Conservation (phyloP, 2,329 filamentous ascomycete genomes). For the Microdochium trichocladiopsis region DNA sequence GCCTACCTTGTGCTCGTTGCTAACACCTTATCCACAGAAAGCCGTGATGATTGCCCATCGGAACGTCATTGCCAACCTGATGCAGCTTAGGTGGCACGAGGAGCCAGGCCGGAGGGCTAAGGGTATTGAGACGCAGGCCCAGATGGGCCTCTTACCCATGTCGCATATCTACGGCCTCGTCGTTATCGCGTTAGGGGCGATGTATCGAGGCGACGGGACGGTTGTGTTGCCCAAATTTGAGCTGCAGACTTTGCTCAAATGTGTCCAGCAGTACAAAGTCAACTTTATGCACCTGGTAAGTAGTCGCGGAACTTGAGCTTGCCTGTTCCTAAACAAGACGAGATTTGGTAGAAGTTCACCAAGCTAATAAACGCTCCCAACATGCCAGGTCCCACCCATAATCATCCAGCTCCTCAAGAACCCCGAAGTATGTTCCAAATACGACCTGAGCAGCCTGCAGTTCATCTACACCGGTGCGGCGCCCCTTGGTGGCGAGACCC, state of each 20-base stretch:
- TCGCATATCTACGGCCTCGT: constrained; percentile 76
- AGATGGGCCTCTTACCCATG: constrained; percentile 62
- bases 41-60: constrained; percentile 71
- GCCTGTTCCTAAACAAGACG: background rate
- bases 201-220: constrained; percentile 65
- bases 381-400: constrained; percentile 66
- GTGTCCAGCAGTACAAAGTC: constrained; percentile 64
- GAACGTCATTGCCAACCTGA: constrained; percentile 66
- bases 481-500: constrained; percentile 67
- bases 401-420: constrained; percentile 70
- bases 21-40: constrained; percentile 40
- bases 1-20: background rate
- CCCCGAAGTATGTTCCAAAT: constrained; percentile 51
- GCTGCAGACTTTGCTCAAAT: constrained; percentile 49
- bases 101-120: constrained; percentile 18
- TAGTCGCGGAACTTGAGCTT: background rate
- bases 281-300: constrained; percentile 55
- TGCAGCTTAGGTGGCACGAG: constrained; percentile 49
- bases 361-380: background rate
- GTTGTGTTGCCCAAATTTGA: constrained; percentile 71
- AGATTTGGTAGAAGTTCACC: background rate
- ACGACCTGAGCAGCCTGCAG: constrained; percentile 63
- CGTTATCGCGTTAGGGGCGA: constrained; percentile 56
- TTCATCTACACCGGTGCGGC: constrained; percentile 70
- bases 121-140: constrained; percentile 24